Conservation (phyloP, 2,329 filamentous ascomycete species). For the Orbilia blumenaviensis region DNA sequence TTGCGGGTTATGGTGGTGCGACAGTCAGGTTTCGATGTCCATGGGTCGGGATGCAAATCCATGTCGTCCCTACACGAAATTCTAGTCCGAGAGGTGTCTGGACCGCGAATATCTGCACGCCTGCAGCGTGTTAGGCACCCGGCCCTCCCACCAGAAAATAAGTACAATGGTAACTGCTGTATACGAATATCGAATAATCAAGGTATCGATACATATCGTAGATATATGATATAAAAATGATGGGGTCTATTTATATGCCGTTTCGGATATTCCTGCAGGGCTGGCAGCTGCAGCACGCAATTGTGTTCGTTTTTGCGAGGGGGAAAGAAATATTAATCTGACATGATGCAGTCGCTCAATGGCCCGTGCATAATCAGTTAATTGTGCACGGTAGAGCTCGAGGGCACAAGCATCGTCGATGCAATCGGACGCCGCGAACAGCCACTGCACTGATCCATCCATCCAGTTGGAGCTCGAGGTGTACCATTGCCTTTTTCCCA, state of each 20-base stretch:
- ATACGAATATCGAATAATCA: not conserved
- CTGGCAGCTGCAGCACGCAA: slow-evolving; percentile 32
- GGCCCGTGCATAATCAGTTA: slow-evolving; percentile 27
- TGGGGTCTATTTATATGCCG: slow-evolving; percentile 33
- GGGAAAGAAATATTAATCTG: slow-evolving; percentile 22
- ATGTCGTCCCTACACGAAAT: no score
- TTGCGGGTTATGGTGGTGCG: slow-evolving; percentile 1
- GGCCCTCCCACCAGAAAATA: not conserved
- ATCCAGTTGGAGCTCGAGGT: slow-evolving; percentile 23
- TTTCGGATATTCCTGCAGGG: slow-evolving; percentile 23
- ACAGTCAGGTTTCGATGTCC: slow-evolving; percentile 8
- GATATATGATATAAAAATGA: slow-evolving; percentile 11
- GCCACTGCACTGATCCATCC: no score
- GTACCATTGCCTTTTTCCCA: slow-evolving; percentile 7
- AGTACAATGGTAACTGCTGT: not conserved
- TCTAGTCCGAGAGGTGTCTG: not conserved
- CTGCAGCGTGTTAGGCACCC: slow-evolving; percentile 19
- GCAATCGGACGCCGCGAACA: slow-evolving; percentile 2
- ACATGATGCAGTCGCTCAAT: slow-evolving; percentile 19
- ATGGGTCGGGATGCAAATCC: not conserved
- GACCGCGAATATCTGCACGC: slow-evolving; percentile 16
- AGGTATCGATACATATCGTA: no score
- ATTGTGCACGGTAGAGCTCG: slow-evolving; percentile 1
- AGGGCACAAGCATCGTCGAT: not conserved
- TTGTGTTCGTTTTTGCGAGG: slow-evolving; percentile 23